phyloP scores from a whole-genome alignment of 1,284 basidiomycete genomes.

The Cutaneotrichosporon sp. region DNA sequence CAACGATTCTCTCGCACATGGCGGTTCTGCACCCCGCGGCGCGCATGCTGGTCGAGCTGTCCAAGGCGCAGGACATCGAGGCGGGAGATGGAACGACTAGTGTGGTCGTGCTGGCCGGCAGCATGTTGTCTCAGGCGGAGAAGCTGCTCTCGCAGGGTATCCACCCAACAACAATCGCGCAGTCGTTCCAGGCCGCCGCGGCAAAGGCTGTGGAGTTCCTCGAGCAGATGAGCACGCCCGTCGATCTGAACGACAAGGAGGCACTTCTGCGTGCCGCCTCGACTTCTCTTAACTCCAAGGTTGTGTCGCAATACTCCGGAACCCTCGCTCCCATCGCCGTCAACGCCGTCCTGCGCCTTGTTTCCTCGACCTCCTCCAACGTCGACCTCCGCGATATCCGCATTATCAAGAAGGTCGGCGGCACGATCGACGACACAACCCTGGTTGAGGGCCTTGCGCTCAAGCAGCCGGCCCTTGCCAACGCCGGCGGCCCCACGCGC shows the following conservation, averaged over 20 bases:
- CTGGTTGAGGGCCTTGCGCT: constrained; percentile 93
- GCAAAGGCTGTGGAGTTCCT: constrained; percentile 90
- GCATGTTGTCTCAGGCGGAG: constrained; percentile 87
- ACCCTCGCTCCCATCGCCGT: constrained; percentile 97
- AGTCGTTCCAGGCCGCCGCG: constrained; percentile 90
- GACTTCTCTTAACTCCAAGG: constrained; percentile 97
- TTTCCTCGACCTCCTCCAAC: constrained; percentile 78
- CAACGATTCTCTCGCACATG: constrained; percentile 95
- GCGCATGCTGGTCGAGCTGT: constrained; percentile 98
- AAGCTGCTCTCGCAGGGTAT: constrained; percentile 95
- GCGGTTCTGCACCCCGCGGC: constrained; percentile 97
- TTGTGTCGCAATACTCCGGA: constrained; percentile 98
- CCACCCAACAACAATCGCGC: constrained; percentile 95
- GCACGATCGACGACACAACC: constrained; percentile 98
- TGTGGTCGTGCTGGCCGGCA: constrained; percentile 94
- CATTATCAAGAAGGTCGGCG: constrained; percentile 96
- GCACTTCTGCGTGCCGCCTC: constrained; percentile 86
- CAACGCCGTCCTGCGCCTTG: constrained; percentile 84
- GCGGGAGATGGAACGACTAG: constrained; percentile 99
- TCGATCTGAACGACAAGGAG: constrained; percentile 84
- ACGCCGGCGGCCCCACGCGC: constrained; percentile 87
- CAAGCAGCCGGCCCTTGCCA: constrained; percentile 87
- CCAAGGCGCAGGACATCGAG: constrained; percentile 96
- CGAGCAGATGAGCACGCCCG: constrained; percentile 85
- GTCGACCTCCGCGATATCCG: constrained; percentile 96